A percentile compares a stretch with the other conserved stretches of the same genome.
phyloP scores from a whole-genome alignment of 1,284 basidiomycete species.

The Serendipita sp. region DNA sequence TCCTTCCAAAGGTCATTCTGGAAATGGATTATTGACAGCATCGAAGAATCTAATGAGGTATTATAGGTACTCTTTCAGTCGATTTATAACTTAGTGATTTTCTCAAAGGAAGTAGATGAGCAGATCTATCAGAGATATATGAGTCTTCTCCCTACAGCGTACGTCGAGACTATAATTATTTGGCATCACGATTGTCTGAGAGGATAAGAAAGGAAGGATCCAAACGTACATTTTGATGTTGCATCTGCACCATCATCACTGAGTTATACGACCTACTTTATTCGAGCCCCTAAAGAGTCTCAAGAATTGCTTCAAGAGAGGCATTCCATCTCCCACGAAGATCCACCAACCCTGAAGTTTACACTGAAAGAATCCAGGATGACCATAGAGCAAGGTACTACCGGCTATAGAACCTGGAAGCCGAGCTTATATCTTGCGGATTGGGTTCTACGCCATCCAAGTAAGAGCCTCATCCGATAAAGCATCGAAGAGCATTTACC shows the following conservation, averaged over 20 bases:
- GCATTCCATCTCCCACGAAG: background rate
- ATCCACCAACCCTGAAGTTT: background rate
- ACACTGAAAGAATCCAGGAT: background rate
- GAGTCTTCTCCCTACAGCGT: background rate
- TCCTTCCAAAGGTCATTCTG: background rate
- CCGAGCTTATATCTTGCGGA: background rate
- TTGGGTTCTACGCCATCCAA: background rate
- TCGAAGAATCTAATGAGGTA: background rate
- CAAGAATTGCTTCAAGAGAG: background rate
- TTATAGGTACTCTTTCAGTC: background rate
- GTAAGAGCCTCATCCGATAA: background rate
- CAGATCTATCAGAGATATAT: background rate
- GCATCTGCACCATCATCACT: background rate
- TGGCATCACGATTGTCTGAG: background rate
- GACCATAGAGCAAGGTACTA: slow-evolving; percentile 2
- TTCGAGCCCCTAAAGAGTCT: background rate
- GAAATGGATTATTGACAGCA: background rate
- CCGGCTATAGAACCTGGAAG: background rate
- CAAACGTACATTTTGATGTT: background rate
- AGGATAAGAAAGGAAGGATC: background rate
- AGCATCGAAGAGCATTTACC: background rate
- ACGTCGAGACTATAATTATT: background rate
- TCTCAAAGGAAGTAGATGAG: slow-evolving; percentile 4
- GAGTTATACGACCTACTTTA: slow-evolving; percentile 5
- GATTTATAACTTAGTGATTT: background rate